These are phyloP conservation scores for Medicago arabica DNA, from an alignment of 306 rosid genomes.

Conservation along the genomic window DNA sequence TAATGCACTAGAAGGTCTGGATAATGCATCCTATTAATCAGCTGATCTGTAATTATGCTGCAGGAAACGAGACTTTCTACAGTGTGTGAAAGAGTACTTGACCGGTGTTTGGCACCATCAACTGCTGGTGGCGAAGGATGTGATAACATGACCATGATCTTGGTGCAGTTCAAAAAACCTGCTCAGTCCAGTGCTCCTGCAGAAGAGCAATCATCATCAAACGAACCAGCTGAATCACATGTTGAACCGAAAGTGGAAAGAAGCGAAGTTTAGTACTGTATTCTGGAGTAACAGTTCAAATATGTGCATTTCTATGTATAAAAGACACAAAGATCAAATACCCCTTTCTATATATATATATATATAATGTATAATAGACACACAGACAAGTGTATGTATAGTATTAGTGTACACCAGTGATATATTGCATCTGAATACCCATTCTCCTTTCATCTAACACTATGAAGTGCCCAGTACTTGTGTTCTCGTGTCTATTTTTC, in stretches of 20 bases:
- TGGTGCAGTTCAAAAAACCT: constrained; percentile 86
- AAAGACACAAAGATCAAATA: constrained; percentile 16
- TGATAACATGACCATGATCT: constrained; percentile 97
- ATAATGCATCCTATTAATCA: not conserved
- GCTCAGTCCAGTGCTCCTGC: constrained; percentile 44
- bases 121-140: constrained; percentile 88
- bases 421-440: constrained; percentile 31
- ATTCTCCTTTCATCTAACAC: constrained; percentile 29
- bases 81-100: constrained; percentile 85
- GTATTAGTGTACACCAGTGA: constrained; percentile 36
- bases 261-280: constrained; percentile 41
- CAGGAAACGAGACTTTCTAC: constrained; percentile 82
- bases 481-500: not conserved
- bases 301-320: constrained; percentile 28
- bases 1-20: not conserved
- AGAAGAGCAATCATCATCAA: constrained; percentile 56
- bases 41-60: constrained; percentile 15
- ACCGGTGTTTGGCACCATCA: constrained; percentile 91
- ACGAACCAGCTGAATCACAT: constrained; percentile 44
- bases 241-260: constrained; percentile 45
- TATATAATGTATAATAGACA: constrained; percentile 29
- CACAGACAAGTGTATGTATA: constrained; percentile 5
- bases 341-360: constrained; percentile 26
- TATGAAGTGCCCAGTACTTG: too few relatives aligned
- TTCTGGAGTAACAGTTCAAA: constrained; percentile 34